These are phyloP conservation scores for Piloderma croceum DNA, from an alignment of 768 basidiomycete species.

Conservation along the genomic window DNA sequence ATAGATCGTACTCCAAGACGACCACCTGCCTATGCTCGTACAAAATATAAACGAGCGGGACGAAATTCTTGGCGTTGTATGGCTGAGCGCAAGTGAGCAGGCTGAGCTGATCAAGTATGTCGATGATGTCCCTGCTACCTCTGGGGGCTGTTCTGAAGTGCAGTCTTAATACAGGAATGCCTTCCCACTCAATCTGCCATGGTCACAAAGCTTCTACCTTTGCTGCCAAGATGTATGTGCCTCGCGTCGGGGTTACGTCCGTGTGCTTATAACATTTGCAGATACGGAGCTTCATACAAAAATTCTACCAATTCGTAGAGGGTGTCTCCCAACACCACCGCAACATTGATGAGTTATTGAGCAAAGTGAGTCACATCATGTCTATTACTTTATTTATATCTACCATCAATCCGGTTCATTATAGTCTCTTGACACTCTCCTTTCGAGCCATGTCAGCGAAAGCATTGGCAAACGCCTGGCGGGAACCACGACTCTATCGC, in stretches of 20 bases:
- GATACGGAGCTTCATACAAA: conserved; percentile 86
- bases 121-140: conserved; percentile 1
- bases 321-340: conserved; percentile 89
- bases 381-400: background rate
- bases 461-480: conserved; percentile 70
- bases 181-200: conserved; percentile 74
- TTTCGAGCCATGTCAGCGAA: conserved; percentile 71
- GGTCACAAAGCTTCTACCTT: conserved; percentile 93
- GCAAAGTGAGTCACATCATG: conserved; percentile 51
- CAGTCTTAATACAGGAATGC: conserved; percentile 47
- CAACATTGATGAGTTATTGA: conserved; percentile 86
- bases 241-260: no score
- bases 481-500: conserved; percentile 74
- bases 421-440: conserved; percentile 81
- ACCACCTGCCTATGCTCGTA: conserved; percentile 82
- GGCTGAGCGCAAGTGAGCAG: conserved; percentile 68
- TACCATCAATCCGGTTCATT: conserved; percentile 4
- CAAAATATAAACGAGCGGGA: conserved; percentile 58
- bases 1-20: conserved; percentile 82
- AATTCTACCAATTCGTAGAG: conserved; percentile 95
- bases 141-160: conserved; percentile 6
- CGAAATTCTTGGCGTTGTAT: conserved; percentile 73
- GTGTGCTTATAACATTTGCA: conserved; percentile 26
- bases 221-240: conserved; percentile 81
- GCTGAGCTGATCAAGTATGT: conserved; percentile 50